Base-by-base conservation (phyloP, 768 basidiomycete species). In the Lentinula aciculospora region DNA sequence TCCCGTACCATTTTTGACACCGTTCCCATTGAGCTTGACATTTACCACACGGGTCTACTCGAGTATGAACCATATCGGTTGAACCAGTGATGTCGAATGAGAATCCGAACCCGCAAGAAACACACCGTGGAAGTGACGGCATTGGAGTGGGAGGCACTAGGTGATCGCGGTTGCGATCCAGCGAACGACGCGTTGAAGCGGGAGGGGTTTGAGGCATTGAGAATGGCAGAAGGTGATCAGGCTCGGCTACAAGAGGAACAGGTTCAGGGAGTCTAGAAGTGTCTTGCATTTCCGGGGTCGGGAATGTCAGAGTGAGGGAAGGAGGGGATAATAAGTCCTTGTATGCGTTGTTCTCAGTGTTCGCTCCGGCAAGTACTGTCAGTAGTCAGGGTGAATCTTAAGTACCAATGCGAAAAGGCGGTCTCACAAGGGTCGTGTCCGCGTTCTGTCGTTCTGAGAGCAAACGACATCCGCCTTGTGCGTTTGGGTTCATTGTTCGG, bases 1-100 rank as follows among this genome's bases (percentile, higher is more conserved):
- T 56, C 23, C 54, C 54, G 31, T 56, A 56, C 54, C 54, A 56
- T 10, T 45, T 56, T 42, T 23, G 44, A 19, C 54, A 56, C 27
- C 44, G 21, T 3, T 56, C 37, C 54, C 54, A 56, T 34, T 56
- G 54, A 13, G 21, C 54, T 42, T 46, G 39, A 32, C 54, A 56
- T 21, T 56, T 32, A 10, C 45, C 28, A 28, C 54, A 56, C 17
- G 54, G 54, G 13, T 40, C 15, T 27, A 56, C 8, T 9, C 28
- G 28, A 45, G 40, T 28, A 29, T 39, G 40, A 45, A 56, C 27
- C 44, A 31, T 36, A 32, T 40, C 40, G 3, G 21, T 29, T 25
- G 54, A 56, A 15, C 54, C 28, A 29, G 40, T 56, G 32, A 44
- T 32, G 23, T 56, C 54, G 29, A 44, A 56, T 1, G 40, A 23